These are phyloP conservation scores for Xerocomus nothofagi DNA, from an alignment of 1,284 basidiomycete species.

Conservation along the genomic window DNA sequence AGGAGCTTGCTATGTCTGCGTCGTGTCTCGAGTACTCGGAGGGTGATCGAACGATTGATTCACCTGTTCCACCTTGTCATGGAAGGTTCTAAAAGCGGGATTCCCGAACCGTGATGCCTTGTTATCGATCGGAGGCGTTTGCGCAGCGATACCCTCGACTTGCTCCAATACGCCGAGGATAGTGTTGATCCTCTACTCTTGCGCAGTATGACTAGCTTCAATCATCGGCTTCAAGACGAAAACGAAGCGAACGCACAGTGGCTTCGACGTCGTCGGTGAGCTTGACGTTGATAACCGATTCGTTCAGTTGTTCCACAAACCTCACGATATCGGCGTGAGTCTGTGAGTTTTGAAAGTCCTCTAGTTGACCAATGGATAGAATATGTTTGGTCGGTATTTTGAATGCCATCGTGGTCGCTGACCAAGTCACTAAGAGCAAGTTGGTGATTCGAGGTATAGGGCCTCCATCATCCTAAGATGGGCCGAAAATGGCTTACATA, in stretches of 20 bases:
- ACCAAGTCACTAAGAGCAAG: slow-evolving; percentile 9
- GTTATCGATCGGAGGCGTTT: slow-evolving; percentile 88
- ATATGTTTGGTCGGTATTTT: slow-evolving; percentile 69
- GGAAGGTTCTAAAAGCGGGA: slow-evolving; percentile 92
- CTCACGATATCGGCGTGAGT: slow-evolving; percentile 71
- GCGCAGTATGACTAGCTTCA: slow-evolving; percentile 9
- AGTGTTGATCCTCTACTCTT: slow-evolving; percentile 57
- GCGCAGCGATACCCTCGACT: slow-evolving; percentile 67
- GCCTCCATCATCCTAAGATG: too few species aligned
- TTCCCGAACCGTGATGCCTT: slow-evolving; percentile 94
- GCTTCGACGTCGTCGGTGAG: slow-evolving; percentile 64
- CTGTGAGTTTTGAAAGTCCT: slow-evolving; percentile 76
- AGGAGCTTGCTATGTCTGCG: slow-evolving; percentile 40
- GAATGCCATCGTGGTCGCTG: slow-evolving; percentile 28
- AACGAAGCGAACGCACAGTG: slow-evolving; percentile 45
- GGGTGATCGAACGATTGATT: slow-evolving; percentile 20
- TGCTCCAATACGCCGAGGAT: slow-evolving; percentile 65
- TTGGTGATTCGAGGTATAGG: too few species aligned
- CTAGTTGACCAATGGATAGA: slow-evolving; percentile 75
- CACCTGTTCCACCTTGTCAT: slow-evolving; percentile 78
- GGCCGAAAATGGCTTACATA: too few species aligned
- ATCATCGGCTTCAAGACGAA: slow-evolving; percentile 1
- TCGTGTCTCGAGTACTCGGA: background rate
- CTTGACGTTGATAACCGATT: slow-evolving; percentile 74
- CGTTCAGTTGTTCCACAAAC: slow-evolving; percentile 80